Base-by-base conservation (phyloP, 73 alveolate species). In the Paramecium caudatum region DNA sequence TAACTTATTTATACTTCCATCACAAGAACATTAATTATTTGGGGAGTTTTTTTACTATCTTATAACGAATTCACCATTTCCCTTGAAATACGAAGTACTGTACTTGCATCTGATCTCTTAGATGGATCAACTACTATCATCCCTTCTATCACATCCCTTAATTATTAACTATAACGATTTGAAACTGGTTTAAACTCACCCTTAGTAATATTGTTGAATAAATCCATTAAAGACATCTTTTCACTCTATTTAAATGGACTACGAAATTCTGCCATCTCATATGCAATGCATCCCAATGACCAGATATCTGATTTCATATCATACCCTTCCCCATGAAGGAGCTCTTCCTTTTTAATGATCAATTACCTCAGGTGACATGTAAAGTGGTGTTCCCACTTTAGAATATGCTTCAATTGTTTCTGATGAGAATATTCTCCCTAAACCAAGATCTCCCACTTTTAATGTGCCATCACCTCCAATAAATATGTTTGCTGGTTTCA, bases 401-500 rank as follows among this genome's bases (percentile, higher is more conserved):
- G 99, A 96, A 63, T 93, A 96, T 4, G 99, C 98, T 86, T 97
- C 99, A 48, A 97, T 95, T 5, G 99, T 97, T 87, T 97, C 97
- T 32, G 98, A 93, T 21, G 97, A 88, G 85, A 97, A 82, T 41
- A 91, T 93, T 50, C 99, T 62, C 5, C 99, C 99, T 15, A 97
- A 82, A 5, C 99, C 99, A 82, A 97, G 70, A 90, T 97, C 99
- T 45, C 99, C 99, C 12, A 97, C 92, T 81, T 96, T 97, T 19
- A 97, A 84, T 49, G 95, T 55, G 23, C 98, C 99, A 50, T 97
- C 98, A 45, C 95, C 65, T 47, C 97, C 94, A 12, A 98, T 95
- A 82, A 98, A 96, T 13, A 98, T 98, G 84, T 98, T 98, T 12
- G 99, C 99, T 19, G 99, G 99, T 90, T 98, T 97, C 70, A 98